phyloP scores from a whole-genome alignment of 2,329 filamentous ascomycete genomes.

The Alternaria novae-zelandiae region DNA sequence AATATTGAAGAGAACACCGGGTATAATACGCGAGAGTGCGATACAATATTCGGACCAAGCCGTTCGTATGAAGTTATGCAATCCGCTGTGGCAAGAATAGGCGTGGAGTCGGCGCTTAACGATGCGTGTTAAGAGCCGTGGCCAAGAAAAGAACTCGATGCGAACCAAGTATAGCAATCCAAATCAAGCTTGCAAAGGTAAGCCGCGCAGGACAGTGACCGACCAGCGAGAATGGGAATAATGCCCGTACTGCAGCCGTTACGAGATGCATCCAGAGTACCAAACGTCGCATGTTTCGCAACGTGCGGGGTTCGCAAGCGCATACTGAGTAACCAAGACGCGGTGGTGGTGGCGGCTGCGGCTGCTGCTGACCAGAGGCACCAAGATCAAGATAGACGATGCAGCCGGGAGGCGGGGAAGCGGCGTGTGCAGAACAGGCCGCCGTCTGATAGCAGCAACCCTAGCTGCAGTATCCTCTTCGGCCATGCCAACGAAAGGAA shows the following conservation, averaged over 20 bases:
- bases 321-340: background rate
- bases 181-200: background rate
- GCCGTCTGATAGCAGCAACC: constrained; percentile 1
- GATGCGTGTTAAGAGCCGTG: background rate
- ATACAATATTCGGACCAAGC: background rate
- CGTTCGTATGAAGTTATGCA: background rate
- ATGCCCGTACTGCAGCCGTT: background rate
- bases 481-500: background rate
- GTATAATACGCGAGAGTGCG: background rate
- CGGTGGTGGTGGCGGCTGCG: background rate
- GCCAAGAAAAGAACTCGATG: background rate
- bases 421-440: constrained; percentile 4
- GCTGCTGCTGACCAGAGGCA: constrained; percentile 1
- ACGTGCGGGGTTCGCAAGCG: constrained; percentile 12
- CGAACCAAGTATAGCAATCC: background rate
- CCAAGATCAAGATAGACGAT: background rate
- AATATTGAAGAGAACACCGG: background rate
- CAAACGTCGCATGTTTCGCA: constrained; percentile 5
- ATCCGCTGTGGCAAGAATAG: background rate
- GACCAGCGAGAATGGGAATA: background rate
- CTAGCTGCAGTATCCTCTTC: background rate
- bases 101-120: constrained; percentile 1
- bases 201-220: background rate
- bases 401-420: constrained; percentile 13
- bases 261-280: background rate